These are phyloP conservation scores for Epichloe bromicola DNA, from an alignment of 2,329 filamentous ascomycete species.

Conservation along the genomic window DNA sequence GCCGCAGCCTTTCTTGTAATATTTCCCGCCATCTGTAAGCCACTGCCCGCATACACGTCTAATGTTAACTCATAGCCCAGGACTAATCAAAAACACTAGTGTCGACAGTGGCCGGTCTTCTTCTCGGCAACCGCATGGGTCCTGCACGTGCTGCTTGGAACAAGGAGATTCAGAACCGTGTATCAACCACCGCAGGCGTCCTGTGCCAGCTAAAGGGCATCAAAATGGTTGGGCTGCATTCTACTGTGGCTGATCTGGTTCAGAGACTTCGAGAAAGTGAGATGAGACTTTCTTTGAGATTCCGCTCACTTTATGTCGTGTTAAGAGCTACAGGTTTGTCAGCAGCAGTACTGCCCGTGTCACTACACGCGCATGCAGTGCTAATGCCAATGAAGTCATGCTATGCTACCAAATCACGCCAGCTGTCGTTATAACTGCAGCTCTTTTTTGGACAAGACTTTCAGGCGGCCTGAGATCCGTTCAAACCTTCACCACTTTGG, in stretches of 20 bases:
- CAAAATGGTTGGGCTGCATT: conserved; percentile 22
- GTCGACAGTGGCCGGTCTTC: conserved; percentile 26
- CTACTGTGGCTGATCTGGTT: conserved; percentile 3
- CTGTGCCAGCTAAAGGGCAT: conserved; percentile 22
- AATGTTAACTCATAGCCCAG: too few species aligned
- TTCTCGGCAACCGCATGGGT: conserved; percentile 30
- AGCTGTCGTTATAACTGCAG: too few species aligned
- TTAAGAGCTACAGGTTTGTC: conserved; percentile 4
- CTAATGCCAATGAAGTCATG: too few species aligned
- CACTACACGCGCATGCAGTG: too few species aligned
- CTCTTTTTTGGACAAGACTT: too few species aligned
- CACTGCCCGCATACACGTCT: too few species aligned
- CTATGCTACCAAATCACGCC: too few species aligned
- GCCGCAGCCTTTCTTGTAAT: conserved; percentile 17
- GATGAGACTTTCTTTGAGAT: conserved; percentile 5
- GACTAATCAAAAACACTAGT: conserved; percentile 12
- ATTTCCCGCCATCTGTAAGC: conserved; percentile 53
- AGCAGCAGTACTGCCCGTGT: background rate
- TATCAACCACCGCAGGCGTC: conserved; percentile 2
- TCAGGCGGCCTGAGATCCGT: too few species aligned
- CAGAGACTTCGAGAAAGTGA: conserved; percentile 9
- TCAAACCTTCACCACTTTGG: too few species aligned
- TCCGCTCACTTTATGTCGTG: conserved; percentile 3
- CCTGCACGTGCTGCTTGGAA: conserved; percentile 23
- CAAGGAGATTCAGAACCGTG: conserved; percentile 15